Conservation (phyloP, 192 early-diverging fungal genomes). For the Coemansia sp. region DNA sequence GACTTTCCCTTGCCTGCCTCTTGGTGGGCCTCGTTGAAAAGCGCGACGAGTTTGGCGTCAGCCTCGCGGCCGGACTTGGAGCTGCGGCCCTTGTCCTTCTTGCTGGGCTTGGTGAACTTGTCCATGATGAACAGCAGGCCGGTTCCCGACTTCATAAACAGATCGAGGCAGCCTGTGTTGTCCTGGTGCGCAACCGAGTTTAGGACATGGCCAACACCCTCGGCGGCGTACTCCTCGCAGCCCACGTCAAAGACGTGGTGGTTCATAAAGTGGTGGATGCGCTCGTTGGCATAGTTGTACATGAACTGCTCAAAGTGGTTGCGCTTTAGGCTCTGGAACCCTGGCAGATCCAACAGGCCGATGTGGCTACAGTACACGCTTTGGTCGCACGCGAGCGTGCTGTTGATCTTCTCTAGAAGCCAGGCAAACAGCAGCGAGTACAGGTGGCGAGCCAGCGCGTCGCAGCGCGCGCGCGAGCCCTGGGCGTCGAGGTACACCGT, state of each 20-base stretch:
- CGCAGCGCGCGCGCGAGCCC: slow-evolving; percentile 69
- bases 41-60: slow-evolving; percentile 37
- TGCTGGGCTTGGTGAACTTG: slow-evolving; percentile 55
- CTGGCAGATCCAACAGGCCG: slow-evolving; percentile 84
- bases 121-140: slow-evolving; percentile 81
- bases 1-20: slow-evolving; percentile 24
- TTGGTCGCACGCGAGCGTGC: slow-evolving; percentile 66
- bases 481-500: slow-evolving; percentile 78
- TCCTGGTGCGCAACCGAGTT: slow-evolving; percentile 61
- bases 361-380: slow-evolving; percentile 70
- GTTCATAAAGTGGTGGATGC: slow-evolving; percentile 75
- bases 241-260: slow-evolving; percentile 72
- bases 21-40: slow-evolving; percentile 37
- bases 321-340: slow-evolving; percentile 67
- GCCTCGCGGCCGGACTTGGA: slow-evolving; percentile 37
- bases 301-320: slow-evolving; percentile 62
- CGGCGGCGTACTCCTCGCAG: slow-evolving; percentile 60
- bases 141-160: slow-evolving; percentile 69
- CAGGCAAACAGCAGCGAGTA: slow-evolving; percentile 85
- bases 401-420: slow-evolving; percentile 82
- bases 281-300: slow-evolving; percentile 89
- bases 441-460: slow-evolving; percentile 68
- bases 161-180: slow-evolving; percentile 71
- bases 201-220: slow-evolving; percentile 60
- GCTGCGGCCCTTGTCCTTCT: slow-evolving; percentile 42